Conservation (phyloP, 225 moss, liverwort and hornwort species). For the Pseudisothecium myosuroides region DNA sequence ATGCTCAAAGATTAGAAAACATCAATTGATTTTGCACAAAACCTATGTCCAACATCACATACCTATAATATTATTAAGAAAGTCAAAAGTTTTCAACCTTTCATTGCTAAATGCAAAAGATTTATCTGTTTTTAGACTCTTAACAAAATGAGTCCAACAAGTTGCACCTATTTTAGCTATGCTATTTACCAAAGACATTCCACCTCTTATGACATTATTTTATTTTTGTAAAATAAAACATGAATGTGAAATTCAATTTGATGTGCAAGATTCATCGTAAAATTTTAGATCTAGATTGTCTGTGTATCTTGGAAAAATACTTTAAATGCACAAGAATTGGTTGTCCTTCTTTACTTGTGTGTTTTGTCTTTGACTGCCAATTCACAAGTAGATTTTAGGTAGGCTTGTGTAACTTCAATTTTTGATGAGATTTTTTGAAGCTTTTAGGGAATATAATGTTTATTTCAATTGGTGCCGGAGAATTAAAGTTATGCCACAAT, state of each 20-base stretch:
- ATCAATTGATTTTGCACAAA: neutral
- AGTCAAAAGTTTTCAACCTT: neutral
- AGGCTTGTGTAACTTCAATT: no score
- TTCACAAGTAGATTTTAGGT: neutral
- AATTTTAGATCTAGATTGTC: neutral
- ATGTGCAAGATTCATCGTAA: accelerated
- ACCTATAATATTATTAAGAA: no score
- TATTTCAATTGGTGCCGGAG: accelerated
- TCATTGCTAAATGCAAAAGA: neutral
- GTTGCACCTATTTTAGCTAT: neutral
- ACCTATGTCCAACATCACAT: neutral
- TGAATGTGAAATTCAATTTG: neutral
- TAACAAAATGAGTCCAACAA: neutral
- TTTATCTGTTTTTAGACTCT: neutral
- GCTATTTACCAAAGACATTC: neutral
- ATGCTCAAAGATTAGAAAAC: neutral
- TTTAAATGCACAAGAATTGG: neutral
- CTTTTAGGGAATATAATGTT: neutral
- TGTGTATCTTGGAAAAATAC: accelerated
- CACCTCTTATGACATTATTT: neutral
- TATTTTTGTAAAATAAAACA: no score
- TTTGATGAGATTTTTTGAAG: neutral
- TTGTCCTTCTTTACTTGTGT: neutral
- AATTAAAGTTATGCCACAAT: neutral
- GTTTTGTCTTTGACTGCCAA: neutral